Conservation (phyloP, 768 basidiomycete species). For the Amanita rubescens region DNA sequence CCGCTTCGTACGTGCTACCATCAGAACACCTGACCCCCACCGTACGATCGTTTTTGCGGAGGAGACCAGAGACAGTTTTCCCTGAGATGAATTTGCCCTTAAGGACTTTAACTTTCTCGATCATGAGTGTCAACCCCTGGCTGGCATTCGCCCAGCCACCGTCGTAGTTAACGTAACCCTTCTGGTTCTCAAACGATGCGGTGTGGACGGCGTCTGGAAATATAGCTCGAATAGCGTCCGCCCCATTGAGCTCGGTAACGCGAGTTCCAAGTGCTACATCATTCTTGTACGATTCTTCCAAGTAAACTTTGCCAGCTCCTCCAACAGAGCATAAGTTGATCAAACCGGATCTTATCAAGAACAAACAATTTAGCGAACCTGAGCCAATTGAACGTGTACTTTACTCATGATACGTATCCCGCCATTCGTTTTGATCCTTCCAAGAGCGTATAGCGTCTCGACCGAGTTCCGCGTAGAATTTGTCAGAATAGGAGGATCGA, state of each 20-base stretch:
- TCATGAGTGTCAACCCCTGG: slow-evolving; percentile 51
- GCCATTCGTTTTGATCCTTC: slow-evolving; percentile 61
- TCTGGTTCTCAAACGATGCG: slow-evolving; percentile 26
- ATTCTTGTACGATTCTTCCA: slow-evolving; percentile 51
- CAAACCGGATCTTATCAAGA: slow-evolving; percentile 45
- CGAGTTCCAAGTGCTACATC: slow-evolving; percentile 51
- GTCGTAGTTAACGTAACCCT: slow-evolving; percentile 67
- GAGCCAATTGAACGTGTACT: slow-evolving; percentile 21
- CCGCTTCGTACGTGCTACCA: slow-evolving; percentile 47
- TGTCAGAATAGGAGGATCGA: slow-evolving; percentile 64
- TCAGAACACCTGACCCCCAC: slow-evolving; percentile 57
- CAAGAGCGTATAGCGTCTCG: slow-evolving; percentile 72
- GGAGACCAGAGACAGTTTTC: slow-evolving; percentile 47
- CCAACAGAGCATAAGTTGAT: slow-evolving; percentile 42
- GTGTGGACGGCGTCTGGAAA: slow-evolving; percentile 39
- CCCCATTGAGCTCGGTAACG: slow-evolving; percentile 31
- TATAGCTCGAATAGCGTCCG: slow-evolving; percentile 33
- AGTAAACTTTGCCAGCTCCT: slow-evolving; percentile 28
- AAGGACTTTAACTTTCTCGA: slow-evolving; percentile 45
- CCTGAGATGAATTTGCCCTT: slow-evolving; percentile 56
- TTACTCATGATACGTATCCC: slow-evolving; percentile 78
- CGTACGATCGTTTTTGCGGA: slow-evolving; percentile 32
- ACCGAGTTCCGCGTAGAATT: slow-evolving; percentile 62
- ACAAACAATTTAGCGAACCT: neutral
- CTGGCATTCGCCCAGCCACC: slow-evolving; percentile 84